Base-by-base conservation (phyloP, 2,329 filamentous ascomycete species). In the Apiospora malaysiana region DNA sequence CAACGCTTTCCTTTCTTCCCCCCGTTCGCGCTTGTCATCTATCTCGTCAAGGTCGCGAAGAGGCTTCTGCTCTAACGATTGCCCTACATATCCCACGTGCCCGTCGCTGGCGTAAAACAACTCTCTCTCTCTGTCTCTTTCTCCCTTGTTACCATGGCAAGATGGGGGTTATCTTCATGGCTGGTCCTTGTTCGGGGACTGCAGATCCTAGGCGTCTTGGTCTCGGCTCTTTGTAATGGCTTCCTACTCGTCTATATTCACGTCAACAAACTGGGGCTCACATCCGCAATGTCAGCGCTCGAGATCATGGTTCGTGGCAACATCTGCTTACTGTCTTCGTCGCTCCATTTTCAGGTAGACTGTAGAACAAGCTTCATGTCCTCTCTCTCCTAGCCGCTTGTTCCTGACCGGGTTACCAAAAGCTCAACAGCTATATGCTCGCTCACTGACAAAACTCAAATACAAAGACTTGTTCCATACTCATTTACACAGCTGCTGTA, bases 291-390 rank as follows among this genome's bases (percentile, higher is more conserved):
- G 77, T 70, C 78, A 27, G 70, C 77, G 12, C 71, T 82, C 27
- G 80, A 82, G 74, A 70, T 81, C 68, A 72, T 83, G 78, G 81
- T 83, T 75, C 72, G 79, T 76, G 23, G 25, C 27, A n/a, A 40
- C 18, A n/a, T 63, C 51, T 46, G 37, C 40, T 46, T 32, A 32
- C 18, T 23, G 5, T 65, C n/a, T 59, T 18, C 45, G 25, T 40
- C 16, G 4, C 42, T 27, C 42, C 5, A 9, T 14, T 32, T 32
- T 32, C 16, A 4, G 27, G 51, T 23, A 32, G n/a, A 37, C 32
- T 43, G 45, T 47, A n/a, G 12, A 65, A 47, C 43, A 32, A 25
- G 21, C 14, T 6, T 21, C 18, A 10, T 37, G 18, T n/a, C 9
- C 12, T n/a, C 1, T 37, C 8, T 27, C 4, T 59, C 4, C 5